Conservation (phyloP, 306 rosid species). For the Spatholobus suberectus region DNA sequence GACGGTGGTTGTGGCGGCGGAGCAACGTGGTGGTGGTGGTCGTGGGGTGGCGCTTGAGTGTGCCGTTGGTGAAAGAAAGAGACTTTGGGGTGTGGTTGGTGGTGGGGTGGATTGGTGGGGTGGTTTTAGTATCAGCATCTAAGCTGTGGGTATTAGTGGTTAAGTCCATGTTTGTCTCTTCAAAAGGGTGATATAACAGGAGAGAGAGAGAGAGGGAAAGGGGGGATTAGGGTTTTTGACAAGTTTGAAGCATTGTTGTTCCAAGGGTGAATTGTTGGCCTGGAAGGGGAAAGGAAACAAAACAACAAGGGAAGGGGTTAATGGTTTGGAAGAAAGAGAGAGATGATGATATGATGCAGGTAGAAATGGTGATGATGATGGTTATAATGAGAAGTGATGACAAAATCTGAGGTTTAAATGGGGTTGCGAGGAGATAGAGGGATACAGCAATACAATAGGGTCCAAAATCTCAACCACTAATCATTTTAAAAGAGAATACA, state of each 20-base stretch:
- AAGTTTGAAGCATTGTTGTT: slow-evolving; percentile 33
- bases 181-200: slow-evolving; percentile 21
- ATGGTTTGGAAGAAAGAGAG: slow-evolving; percentile 39
- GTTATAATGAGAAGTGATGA: slow-evolving; percentile 52
- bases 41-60: slow-evolving; percentile 53
- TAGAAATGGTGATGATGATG: slow-evolving; percentile 51
- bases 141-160: slow-evolving; percentile 30
- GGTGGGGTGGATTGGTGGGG: slow-evolving; percentile 57
- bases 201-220: not conserved
- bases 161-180: slow-evolving; percentile 56
- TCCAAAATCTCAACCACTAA: slow-evolving; percentile 54
- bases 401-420: slow-evolving; percentile 58
- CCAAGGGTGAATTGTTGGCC: slow-evolving; percentile 19
- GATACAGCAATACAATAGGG: slow-evolving; percentile 45
- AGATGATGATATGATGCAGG: slow-evolving; percentile 17
- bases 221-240: slow-evolving; percentile 56
- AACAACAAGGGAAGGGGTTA: not conserved
- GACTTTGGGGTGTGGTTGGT: slow-evolving; percentile 40
- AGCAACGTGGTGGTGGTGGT: not conserved
- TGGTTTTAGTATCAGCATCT: slow-evolving; percentile 55
- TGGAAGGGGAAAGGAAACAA: slow-evolving; percentile 25
- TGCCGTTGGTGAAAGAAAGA: slow-evolving; percentile 60
- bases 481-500: slow-evolving; percentile 43
- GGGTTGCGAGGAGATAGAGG: slow-evolving; percentile 41
- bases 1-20: slow-evolving; percentile 3